These are phyloP conservation scores for Bonia amplexicaulis DNA, from an alignment of 176 grass and related monocot genomes.

Conservation along the genomic window DNA sequence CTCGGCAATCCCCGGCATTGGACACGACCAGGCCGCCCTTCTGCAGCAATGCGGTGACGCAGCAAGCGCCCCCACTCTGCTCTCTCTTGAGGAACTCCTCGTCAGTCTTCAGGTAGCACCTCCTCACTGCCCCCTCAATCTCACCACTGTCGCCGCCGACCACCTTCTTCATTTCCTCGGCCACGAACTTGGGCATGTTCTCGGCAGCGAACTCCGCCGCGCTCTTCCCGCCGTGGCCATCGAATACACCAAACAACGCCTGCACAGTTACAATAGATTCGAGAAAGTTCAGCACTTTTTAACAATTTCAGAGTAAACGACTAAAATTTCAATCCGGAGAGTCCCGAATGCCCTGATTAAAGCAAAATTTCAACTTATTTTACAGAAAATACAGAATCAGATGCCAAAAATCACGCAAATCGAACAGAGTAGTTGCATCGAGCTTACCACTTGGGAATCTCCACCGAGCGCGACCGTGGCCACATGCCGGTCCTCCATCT, in stretches of 20 bases:
- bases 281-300: background rate
- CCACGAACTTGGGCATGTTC: constrained; percentile 70
- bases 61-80: constrained; percentile 71
- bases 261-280: constrained; percentile 14
- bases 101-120: constrained; percentile 67
- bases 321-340: background rate
- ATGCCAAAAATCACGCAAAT: background rate
- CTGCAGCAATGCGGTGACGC: constrained; percentile 71
- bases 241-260: constrained; percentile 94
- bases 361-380: background rate
- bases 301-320: background rate
- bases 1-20: constrained; percentile 82
- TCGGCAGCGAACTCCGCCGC: constrained; percentile 82
- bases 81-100: constrained; percentile 72
- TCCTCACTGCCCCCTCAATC: constrained; percentile 55
- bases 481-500: constrained; percentile 92
- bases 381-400: background rate
- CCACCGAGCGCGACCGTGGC: constrained; percentile 61
- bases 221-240: constrained; percentile 82
- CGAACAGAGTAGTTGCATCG: background rate
- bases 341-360: background rate
- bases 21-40: constrained; percentile 71
- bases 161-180: constrained; percentile 40
- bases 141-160: constrained; percentile 1
- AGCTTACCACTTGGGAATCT: constrained; percentile 65